These are phyloP conservation scores for Xylariaceae sp. DNA, from an alignment of 2,329 filamentous ascomycete species.

Conservation along the genomic window DNA sequence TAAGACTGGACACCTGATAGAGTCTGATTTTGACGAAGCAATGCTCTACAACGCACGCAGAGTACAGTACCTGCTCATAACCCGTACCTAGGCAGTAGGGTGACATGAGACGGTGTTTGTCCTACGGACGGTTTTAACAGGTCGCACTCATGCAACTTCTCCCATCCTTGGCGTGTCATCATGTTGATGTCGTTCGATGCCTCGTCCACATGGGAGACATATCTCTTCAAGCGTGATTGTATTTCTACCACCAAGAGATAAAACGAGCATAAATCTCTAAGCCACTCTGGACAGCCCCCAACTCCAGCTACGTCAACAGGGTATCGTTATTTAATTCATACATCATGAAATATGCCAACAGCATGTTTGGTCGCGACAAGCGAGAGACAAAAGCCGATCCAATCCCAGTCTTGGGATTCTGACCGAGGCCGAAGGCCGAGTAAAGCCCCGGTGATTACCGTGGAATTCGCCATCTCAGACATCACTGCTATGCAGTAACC, in stretches of 20 bases:
- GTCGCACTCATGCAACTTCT: too few relatives aligned
- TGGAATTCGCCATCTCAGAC: not conserved
- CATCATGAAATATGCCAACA: too few relatives aligned
- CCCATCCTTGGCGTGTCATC: too few relatives aligned
- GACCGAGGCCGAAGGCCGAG: not conserved
- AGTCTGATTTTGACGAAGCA: too few relatives aligned
- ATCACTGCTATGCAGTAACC: too few relatives aligned
- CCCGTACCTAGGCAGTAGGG: too few relatives aligned
- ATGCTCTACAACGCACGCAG: too few relatives aligned
- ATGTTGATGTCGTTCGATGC: too few relatives aligned
- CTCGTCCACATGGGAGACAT: not conserved
- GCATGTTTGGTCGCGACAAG: not conserved
- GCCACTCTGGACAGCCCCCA: not conserved
- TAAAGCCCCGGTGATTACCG: not conserved
- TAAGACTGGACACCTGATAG: too few relatives aligned
- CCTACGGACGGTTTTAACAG: too few relatives aligned
- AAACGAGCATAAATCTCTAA: not conserved
- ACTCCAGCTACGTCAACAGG: slow-evolving; percentile 6
- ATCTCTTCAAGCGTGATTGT: not conserved
- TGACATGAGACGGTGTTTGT: too few relatives aligned
- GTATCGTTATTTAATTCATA: slow-evolving; percentile 8
- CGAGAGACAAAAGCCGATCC: not conserved
- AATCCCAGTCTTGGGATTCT: not conserved
- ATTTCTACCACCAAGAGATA: not conserved
- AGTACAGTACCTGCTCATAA: too few relatives aligned